A percentile compares a stretch with the other conserved stretches of the same genome.
Evolutionary conservation across 2,329 filamentous ascomycete species (phyloP).

Genomic region (Coniochaeta sp.): DNA sequence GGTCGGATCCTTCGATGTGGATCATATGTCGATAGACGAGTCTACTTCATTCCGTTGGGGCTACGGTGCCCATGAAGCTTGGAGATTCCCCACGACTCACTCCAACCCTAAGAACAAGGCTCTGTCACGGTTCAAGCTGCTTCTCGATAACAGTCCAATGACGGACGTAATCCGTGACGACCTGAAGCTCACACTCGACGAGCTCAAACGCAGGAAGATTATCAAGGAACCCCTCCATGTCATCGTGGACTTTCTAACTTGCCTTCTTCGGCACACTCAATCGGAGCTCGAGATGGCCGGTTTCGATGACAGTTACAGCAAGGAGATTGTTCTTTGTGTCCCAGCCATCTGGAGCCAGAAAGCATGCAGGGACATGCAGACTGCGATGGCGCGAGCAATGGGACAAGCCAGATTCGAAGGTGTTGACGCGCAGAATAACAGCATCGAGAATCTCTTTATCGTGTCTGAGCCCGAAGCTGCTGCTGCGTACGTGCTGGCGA

Average conservation of each 20-base stretch:
- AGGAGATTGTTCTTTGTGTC: conserved; percentile 13
- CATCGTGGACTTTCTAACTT: conserved; percentile 6
- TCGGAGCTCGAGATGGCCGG: conserved; percentile 7
- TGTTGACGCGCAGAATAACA: conserved; percentile 7
- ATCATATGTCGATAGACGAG: conserved; percentile 1
- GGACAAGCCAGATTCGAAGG: conserved; percentile 8
- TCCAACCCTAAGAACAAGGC: conserved; percentile 5
- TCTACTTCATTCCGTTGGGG: conserved; percentile 9
- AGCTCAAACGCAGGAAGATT: conserved; percentile 3
- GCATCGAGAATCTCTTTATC: conserved; percentile 20
- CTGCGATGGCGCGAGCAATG: conserved; percentile 11
- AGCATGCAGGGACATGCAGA: conserved; percentile 15
- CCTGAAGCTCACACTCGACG: neutral
- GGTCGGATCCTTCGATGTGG: neutral
- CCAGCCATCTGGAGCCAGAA: conserved; percentile 15
- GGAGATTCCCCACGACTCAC: conserved; percentile 6
- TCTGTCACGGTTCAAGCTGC: conserved; percentile 10
- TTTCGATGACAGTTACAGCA: conserved; percentile 6
- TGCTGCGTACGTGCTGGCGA: conserved; percentile 17
- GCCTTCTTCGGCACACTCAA: conserved; percentile 21
- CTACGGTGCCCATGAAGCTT: conserved; percentile 9
- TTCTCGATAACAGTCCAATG: conserved; percentile 6
- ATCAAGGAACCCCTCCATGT: conserved; percentile 4
- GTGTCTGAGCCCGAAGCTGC: conserved; percentile 22
- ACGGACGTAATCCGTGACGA: conserved; percentile 6